Percentiles rank a stretch among this genome's conserved stretches.
Evolutionary conservation across 1,284 basidiomycete species (phyloP).

Genomic region (Cutaneotrichosporon sp.): DNA sequence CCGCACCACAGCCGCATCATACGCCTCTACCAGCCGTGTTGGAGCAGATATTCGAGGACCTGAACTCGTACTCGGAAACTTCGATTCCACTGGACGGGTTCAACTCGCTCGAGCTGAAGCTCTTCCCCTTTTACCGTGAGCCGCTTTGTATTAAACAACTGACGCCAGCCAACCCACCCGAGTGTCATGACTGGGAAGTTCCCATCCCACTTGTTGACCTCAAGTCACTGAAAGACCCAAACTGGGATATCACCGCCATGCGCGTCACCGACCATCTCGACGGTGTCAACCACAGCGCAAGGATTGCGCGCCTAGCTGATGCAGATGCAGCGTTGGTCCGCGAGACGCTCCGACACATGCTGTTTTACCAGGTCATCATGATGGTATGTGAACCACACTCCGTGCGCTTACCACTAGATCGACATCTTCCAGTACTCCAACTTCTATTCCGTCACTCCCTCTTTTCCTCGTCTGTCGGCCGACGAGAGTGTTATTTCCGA

Average conservation of each 20-base stretch:
- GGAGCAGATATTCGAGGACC: conserved; percentile 93
- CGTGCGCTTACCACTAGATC: conserved; percentile 50
- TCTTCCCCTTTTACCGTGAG: conserved; percentile 82
- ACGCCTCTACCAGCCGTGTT: conserved; percentile 73
- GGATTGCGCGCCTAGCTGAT: conserved; percentile 86
- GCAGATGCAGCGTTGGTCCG: conserved; percentile 79
- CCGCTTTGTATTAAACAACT: not conserved
- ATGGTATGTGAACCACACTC: conserved; percentile 48
- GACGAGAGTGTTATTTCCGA: conserved; percentile 77
- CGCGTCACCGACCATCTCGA: conserved; percentile 56
- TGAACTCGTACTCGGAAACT: conserved; percentile 95
- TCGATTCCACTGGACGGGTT: conserved; percentile 81
- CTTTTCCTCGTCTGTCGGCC: conserved; percentile 75
- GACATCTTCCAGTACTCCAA: conserved; percentile 99
- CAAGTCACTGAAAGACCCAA: conserved; percentile 70
- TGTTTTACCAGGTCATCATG: conserved; percentile 97
- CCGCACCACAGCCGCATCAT: conserved; percentile 63
- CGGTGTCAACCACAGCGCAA: conserved; percentile 53
- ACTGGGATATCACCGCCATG: conserved; percentile 94
- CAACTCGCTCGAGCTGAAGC: conserved; percentile 88
- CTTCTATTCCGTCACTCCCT: conserved; percentile 85
- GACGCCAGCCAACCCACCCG: conserved; percentile 67
- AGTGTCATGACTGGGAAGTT: conserved; percentile 90
- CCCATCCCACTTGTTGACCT: conserved; percentile 85
- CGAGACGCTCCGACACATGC: conserved; percentile 82